Evolutionary conservation across 2,329 filamentous ascomycete genomes (phyloP), one percentile per base, ranked within the genome.

Genomic region (Pseudogymnoascus sp.): DNA sequence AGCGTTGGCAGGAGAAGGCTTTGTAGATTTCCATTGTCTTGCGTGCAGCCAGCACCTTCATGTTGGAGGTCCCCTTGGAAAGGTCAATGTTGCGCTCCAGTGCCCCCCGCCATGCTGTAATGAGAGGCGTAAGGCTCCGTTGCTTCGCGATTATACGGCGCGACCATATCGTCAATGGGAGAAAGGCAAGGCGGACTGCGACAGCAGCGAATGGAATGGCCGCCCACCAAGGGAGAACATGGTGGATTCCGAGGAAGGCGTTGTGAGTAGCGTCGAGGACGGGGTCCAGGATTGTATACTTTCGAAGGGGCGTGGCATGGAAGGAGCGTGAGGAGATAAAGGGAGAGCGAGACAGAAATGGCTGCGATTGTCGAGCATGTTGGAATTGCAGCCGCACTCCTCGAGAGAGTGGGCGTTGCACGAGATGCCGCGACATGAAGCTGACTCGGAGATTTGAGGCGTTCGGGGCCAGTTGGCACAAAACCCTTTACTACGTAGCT

Each of bases 141-240:
- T 75, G 76, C 63, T 74, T 75, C 66, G 67, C 71, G 62, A 65
- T 71, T 61, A 69, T 68, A 59, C 68, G 64, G 65, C 76, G 71
- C 61, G 72, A 62, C 64, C 74, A 77, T 39, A 78, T 68, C 38
- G 77, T 69, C 9, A 80, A 61, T 2, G 79, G 79, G 8, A 79
- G 70, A 57, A 82, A 68, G 5, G 72, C 60, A 15, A 70, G 72
- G 55, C 82, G 79, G 2, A 82, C 72, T 13, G 77, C 57, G 38
- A 83, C 66, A 3, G 82, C 81, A 3, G 79, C 75, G 59, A 82
- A 69, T 3, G 82, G 82, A 39, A 85, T 76, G 18, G 78, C 77
- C 10, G 74, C 72, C 6, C 71, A 77, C 82, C 82, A 85, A 59
- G 81, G 74, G 2, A 83, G 71, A 38, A 73, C 9, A 19, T 68